phyloP scores from a whole-genome alignment of 768 basidiomycete species.

The Podaxis sp. region DNA sequence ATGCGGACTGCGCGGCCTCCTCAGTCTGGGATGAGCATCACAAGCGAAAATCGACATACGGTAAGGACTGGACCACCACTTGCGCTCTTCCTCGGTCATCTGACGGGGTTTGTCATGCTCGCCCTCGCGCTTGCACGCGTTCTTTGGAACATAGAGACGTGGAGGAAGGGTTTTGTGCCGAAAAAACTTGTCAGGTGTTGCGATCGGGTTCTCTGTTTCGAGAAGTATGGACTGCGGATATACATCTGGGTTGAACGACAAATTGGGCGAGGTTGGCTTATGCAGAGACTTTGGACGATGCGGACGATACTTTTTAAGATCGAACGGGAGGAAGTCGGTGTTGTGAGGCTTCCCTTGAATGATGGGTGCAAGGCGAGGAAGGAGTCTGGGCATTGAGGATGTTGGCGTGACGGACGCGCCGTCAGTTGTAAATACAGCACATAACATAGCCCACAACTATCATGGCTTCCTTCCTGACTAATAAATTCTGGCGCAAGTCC shows the following conservation, averaged over 20 bases:
- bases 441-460: background rate
- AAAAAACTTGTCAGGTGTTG: conserved; percentile 43
- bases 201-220: conserved; percentile 52
- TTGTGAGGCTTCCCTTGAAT: conserved; percentile 29
- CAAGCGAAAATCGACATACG: conserved; percentile 38
- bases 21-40: conserved; percentile 16
- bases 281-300: conserved; percentile 30
- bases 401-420: background rate
- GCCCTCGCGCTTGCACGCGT: conserved; percentile 18
- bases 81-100: conserved; percentile 63
- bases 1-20: conserved; percentile 18
- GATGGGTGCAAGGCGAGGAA: conserved; percentile 58
- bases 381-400: conserved; percentile 60
- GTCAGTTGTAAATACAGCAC: too few relatives aligned
- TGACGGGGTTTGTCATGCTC: conserved; percentile 41
- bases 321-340: conserved; percentile 25
- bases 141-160: conserved; percentile 31
- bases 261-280: conserved; percentile 31
- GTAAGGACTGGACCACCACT: conserved; percentile 77
- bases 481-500: conserved; percentile 34
- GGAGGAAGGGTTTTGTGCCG: conserved; percentile 62
- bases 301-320: conserved; percentile 18
- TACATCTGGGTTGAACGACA: conserved; percentile 44
- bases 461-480: conserved; percentile 32
- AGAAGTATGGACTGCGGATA: conserved; percentile 63